These are phyloP conservation scores for Mycena latifolia DNA, from an alignment of 768 basidiomycete species.

Conservation along the genomic window DNA sequence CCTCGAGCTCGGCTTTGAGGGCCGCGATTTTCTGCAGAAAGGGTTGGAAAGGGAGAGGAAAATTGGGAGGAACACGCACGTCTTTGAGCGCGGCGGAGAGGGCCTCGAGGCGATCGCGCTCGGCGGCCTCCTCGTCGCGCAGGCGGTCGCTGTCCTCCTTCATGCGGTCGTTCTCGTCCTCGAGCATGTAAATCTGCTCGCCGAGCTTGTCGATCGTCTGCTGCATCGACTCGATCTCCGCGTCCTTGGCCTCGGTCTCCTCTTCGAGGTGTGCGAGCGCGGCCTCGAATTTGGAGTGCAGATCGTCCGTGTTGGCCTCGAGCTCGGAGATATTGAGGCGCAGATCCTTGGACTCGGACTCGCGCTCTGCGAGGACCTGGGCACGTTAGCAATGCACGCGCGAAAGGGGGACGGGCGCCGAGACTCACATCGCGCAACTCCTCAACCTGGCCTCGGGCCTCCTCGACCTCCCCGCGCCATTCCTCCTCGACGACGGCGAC, in stretches of 20 bases:
- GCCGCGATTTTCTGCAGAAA: conserved; percentile 72
- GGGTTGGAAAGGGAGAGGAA: background rate
- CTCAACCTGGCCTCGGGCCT: conserved; percentile 81
- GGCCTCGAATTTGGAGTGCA: conserved; percentile 81
- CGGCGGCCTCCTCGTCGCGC: conserved; percentile 81
- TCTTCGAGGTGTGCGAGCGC: conserved; percentile 82
- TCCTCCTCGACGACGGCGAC: conserved; percentile 83
- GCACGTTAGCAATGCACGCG: conserved; percentile 19
- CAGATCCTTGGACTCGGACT: conserved; percentile 82
- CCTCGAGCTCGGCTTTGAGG: conserved; percentile 75
- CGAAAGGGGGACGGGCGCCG: background rate
- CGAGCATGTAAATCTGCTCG: conserved; percentile 84
- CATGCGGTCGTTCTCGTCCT: conserved; percentile 86
- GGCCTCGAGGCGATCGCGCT: conserved; percentile 75
- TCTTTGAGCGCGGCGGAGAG: conserved; percentile 85
- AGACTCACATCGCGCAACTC: conserved; percentile 78
- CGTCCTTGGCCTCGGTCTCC: conserved; percentile 85
- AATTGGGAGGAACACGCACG: conserved; percentile 51
- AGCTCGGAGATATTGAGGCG: conserved; percentile 81
- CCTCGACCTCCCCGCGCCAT: conserved; percentile 91
- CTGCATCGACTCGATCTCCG: conserved; percentile 79
- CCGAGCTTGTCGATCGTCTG: conserved; percentile 85
- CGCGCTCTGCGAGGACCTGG: conserved; percentile 83
- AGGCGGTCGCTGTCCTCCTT: conserved; percentile 77
- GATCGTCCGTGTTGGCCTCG: conserved; percentile 76